Base-by-base conservation (phyloP, 805 yeast genomes). In the Debaryomyces hansenii region DNA sequence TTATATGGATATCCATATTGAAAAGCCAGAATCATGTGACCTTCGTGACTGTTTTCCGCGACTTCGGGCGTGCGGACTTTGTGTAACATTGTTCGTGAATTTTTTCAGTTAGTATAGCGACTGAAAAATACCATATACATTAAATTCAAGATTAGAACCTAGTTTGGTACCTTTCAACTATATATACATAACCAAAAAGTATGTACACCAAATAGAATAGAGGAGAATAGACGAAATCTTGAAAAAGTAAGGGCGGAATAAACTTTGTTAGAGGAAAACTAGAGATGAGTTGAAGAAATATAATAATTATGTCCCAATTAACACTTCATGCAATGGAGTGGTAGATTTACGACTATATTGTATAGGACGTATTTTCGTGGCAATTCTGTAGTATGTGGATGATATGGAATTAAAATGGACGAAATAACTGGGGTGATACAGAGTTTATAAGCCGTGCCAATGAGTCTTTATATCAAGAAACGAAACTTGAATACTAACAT, bases 11-110 rank as follows among this genome's bases (percentile, higher is more conserved):
- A 24, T 24, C 27, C 27, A 24, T 24, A 16, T 24, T 24, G 27
- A 24, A 31, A 9, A 2, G 7, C 8, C 8, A 9, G 4, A 16
- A 21, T 41, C 55, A 52, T 50, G 55, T 52, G 55, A 49, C 20
- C 20, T 3, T 11, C 14, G 55, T 49, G 55, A 52, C 55, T 49
- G 55, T 37, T 47, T 44, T 39, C 36, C 15, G 21, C 35, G 35
- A 36, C 27, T 40, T 21, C 16, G 29, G 28, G 9, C 16, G 34
- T 16, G 18, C 4, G 2, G 38, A 16, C 16, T 35, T 35, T 35
- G 38, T 35, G 38, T 20, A 35, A 35, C 24, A 32, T 35, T 35
- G 24, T 18, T 18, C 15, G n/a, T 20, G 16, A 35, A 35, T 18
- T 31, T 31, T 31, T 35, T 16, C 18, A 18, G 20, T 15, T 16